phyloP scores from a whole-genome alignment of 129 eudicot genomes.

The Flaveria bidentis region DNA sequence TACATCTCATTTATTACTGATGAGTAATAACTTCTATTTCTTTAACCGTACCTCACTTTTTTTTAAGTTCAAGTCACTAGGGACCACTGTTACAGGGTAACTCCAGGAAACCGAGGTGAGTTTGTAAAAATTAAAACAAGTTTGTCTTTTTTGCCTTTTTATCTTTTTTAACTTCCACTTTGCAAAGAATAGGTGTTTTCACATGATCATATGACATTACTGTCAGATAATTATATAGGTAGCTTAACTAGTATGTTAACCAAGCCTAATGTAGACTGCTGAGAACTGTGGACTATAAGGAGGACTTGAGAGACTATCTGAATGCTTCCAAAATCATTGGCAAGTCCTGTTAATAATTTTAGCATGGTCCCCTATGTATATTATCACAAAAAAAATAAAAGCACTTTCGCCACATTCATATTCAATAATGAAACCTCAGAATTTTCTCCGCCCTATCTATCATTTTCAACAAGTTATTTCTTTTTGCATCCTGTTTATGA shows the following conservation, averaged over 20 bases:
- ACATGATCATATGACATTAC: neutral
- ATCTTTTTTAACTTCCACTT: neutral
- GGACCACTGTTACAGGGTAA: conserved; percentile 21
- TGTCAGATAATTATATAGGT: neutral
- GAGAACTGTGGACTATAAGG: neutral
- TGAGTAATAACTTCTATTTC: conserved; percentile 18
- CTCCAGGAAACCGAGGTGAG: neutral
- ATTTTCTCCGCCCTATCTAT: conserved; percentile 34
- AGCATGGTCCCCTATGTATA: conserved; percentile 23
- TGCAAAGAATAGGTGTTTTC: neutral
- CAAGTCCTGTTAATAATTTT: conserved; percentile 18
- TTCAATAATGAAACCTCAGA: conserved; percentile 27
- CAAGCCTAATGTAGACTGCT: conserved; percentile 16
- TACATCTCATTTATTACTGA: conserved; percentile 28
- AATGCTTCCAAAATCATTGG: conserved; percentile 27
- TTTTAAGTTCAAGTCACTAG: conserved; percentile 7
- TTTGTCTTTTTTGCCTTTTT: neutral
- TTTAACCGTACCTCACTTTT: neutral
- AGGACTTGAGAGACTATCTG: conserved; percentile 19
- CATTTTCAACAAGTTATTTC: conserved; percentile 26
- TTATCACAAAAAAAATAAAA: conserved; percentile 29
- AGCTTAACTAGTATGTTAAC: neutral
- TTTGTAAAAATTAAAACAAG: neutral
- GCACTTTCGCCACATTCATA: conserved; percentile 22
- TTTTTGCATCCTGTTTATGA: neutral